These are phyloP conservation scores for Harringtonia lauricola DNA, from an alignment of 2,329 filamentous ascomycete genomes.

Conservation along the genomic window DNA sequence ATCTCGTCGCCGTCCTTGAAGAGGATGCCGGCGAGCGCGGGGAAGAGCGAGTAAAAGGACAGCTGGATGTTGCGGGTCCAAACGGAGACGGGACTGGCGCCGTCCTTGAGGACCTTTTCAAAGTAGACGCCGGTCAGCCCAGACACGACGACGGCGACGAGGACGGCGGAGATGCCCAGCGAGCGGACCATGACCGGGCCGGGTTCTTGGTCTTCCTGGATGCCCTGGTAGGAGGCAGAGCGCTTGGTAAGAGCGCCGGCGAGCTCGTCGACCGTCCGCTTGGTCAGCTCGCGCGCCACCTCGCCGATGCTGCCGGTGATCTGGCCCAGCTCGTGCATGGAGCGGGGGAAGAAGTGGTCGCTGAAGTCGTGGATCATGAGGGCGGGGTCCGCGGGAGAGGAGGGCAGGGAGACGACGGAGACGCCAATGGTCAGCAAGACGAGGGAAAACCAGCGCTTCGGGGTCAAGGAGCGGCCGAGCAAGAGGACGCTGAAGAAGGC, in stretches of 20 bases:
- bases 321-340: conserved; percentile 65
- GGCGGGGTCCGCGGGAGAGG: conserved; percentile 43
- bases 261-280: conserved; percentile 26
- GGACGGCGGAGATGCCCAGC: conserved; percentile 66
- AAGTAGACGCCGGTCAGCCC: conserved; percentile 80
- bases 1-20: conserved; percentile 82
- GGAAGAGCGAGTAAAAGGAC: conserved; percentile 87
- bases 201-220: conserved; percentile 51
- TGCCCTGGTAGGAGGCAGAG: conserved; percentile 85
- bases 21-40: conserved; percentile 74
- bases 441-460: conserved; percentile 70
- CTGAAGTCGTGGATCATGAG: conserved; percentile 52
- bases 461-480: conserved; percentile 57
- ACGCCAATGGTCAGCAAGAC: conserved; percentile 73
- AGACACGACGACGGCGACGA: conserved; percentile 68
- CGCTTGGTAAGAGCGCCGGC: conserved; percentile 44
- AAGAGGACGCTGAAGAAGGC: conserved; percentile 78
- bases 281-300: conserved; percentile 39
- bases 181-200: conserved; percentile 59
- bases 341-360: conserved; percentile 64
- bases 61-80: conserved; percentile 95
- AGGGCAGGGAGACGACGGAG: conserved; percentile 72
- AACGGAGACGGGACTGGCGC: conserved; percentile 61
- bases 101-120: conserved; percentile 85
- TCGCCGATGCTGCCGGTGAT: conserved; percentile 40